Evolutionary conservation across 768 basidiomycete genomes (phyloP), one percentile per base, ranked within the genome.

Genomic region (Collybia mongolica): DNA sequence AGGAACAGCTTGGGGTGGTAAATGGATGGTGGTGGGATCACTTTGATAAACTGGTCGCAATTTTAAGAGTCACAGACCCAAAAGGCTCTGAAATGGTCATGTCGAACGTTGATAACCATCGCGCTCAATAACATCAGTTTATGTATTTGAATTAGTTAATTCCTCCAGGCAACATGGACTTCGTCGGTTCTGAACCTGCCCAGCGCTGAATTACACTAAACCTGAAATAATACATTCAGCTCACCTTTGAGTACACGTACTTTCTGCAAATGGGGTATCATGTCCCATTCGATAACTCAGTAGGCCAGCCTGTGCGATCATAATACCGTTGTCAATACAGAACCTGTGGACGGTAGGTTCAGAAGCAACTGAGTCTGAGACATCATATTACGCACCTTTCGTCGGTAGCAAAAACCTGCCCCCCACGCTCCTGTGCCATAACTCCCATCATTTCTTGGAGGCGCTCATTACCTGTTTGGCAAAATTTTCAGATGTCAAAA

Each of bases 251-350:
- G 95, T 98, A 61, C 93, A 95, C 28, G 83, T 88, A 48, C 87
- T 94, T 61, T 96, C 81, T 22, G 77, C 65, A 23, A 98, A 62
- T 2, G 87, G 79, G 0, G 94, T 98, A 41, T 71, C 68, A 53
- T 84, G 78, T 20, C 96, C 97, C 93, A 95, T 98, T 2, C 97
- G 80, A 65, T 83, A 93, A 54, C 86, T 84, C 32, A 99, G 75
- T 23, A 99, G 77, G 5, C 97, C 97, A 5, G 97, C 97, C 63
- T 99, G 97, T 2, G 97, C 96, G 48, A 99, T 98, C 97, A 99
- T 99, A 58, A 98, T 96, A 1, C 97, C 97, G 58, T 99, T 99
- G 66, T 99, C 97, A 53, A 99, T 98, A 69, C 97, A 98, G 68
- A 96, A 98, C 47, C 95, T 96, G 59, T 22, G 17, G 3, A 44